These are phyloP conservation scores for Planoprotostelium fungivorum DNA, from an alignment of 78 protist genomes.

Conservation along the genomic window DNA sequence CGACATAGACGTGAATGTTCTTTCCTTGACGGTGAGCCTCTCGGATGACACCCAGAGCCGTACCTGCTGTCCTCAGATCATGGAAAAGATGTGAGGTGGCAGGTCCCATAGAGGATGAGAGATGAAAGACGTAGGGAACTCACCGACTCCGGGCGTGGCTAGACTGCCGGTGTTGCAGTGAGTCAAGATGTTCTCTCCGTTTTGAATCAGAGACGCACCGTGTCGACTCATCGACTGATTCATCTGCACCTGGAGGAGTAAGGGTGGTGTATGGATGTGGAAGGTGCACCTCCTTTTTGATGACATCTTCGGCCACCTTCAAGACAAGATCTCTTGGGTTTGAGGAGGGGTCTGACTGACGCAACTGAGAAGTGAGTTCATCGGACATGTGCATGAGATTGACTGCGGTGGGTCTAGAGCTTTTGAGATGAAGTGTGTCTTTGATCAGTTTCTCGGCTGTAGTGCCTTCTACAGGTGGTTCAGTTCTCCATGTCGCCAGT, in stretches of 20 bases:
- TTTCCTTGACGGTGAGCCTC: slow-evolving; percentile 56
- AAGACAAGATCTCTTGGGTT: slow-evolving; percentile 9
- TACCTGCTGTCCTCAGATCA: slow-evolving; percentile 13
- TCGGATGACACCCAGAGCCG: slow-evolving; percentile 65
- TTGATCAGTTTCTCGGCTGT: not conserved
- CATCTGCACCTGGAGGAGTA: slow-evolving; percentile 17
- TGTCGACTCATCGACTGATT: slow-evolving; percentile 20
- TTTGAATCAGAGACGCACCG: slow-evolving; percentile 44
- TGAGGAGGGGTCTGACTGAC: not conserved
- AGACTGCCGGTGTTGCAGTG: slow-evolving; percentile 74
- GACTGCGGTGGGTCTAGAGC: slow-evolving; percentile 69
- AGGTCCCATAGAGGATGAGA: not conserved
- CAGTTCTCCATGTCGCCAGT: too few relatives aligned
- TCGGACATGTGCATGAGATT: slow-evolving; percentile 58
- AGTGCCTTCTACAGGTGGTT: not conserved
- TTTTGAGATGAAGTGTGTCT: slow-evolving; percentile 6
- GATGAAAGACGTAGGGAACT: not conserved
- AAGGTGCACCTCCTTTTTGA: slow-evolving; percentile 13
- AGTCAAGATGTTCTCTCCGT: slow-evolving; percentile 51
- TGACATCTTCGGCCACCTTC: slow-evolving; percentile 7
- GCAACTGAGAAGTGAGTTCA: slow-evolving; percentile 11
- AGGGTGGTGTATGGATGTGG: not conserved
- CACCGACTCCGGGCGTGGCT: slow-evolving; percentile 48
- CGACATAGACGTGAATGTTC: slow-evolving; percentile 62
- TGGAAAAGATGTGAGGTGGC: not conserved